phyloP scores from a whole-genome alignment of 192 early-diverging fungal genomes.

The Chytriomyces confervae region DNA sequence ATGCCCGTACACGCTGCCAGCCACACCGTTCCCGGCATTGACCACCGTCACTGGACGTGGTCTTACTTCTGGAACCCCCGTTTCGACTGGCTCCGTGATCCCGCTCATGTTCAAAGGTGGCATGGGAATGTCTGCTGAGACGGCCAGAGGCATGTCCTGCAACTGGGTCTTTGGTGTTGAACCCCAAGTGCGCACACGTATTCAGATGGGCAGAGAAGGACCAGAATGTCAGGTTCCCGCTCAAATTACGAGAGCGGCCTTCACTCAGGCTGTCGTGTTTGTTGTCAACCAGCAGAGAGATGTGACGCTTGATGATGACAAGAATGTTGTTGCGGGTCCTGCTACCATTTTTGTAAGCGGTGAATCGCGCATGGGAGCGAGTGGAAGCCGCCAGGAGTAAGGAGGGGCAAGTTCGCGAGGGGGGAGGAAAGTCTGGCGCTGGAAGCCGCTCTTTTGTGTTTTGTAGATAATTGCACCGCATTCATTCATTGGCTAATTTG shows the following conservation, averaged over 20 bases:
- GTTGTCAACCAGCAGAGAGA: constrained; percentile 44
- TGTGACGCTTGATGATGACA: constrained; percentile 45
- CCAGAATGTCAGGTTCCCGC: constrained; percentile 5
- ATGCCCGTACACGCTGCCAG: constrained; percentile 50
- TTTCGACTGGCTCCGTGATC: too few species aligned
- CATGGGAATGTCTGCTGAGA: too few species aligned
- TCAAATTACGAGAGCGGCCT: neutral
- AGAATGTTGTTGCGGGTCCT: constrained; percentile 52
- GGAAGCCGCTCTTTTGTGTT: too few species aligned
- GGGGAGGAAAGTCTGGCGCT: too few species aligned
- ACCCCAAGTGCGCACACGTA: neutral
- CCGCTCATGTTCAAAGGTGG: too few species aligned
- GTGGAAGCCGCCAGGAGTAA: too few species aligned
- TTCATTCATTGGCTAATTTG: too few species aligned
- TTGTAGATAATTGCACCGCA: too few species aligned
- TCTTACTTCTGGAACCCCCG: too few species aligned
- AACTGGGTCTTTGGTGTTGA: constrained; percentile 19
- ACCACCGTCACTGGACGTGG: neutral
- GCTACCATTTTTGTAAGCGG: constrained; percentile 18
- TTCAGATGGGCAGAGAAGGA: neutral
- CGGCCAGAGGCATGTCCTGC: neutral
- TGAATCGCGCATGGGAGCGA: too few species aligned
- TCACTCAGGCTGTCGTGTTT: constrained; percentile 43
- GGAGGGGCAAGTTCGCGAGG: too few species aligned
- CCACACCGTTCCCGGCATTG: constrained; percentile 44